These are phyloP conservation scores for Aspergillus proliferans DNA, from an alignment of 2,329 filamentous ascomycete species.

Conservation along the genomic window DNA sequence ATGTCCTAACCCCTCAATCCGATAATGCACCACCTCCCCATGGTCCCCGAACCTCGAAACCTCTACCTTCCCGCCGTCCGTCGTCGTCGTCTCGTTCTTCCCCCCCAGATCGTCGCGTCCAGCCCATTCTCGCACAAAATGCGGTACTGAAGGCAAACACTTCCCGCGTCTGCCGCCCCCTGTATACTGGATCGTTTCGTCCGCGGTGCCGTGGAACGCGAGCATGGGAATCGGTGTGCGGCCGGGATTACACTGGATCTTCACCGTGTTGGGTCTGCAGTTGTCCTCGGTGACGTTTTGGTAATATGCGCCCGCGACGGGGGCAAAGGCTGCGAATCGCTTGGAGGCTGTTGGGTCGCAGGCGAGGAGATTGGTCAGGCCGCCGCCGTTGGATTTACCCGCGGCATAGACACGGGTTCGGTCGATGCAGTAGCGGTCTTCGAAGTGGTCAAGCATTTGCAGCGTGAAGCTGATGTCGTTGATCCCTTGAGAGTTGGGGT, in stretches of 20 bases:
- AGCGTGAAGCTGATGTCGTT: slow-evolving; percentile 43
- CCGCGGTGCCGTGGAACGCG: slow-evolving; percentile 17
- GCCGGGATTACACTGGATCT: slow-evolving; percentile 21
- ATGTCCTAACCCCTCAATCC: slow-evolving; percentile 11
- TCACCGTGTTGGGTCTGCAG: slow-evolving; percentile 8
- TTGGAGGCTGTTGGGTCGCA: slow-evolving; percentile 39
- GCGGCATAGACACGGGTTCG: slow-evolving; percentile 39
- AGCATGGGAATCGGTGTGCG: slow-evolving; percentile 25
- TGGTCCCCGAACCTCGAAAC: slow-evolving; percentile 1
- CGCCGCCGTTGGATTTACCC: slow-evolving; percentile 53
- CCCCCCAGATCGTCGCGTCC: slow-evolving; percentile 17
- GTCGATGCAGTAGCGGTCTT: slow-evolving; percentile 42
- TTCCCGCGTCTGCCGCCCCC: slow-evolving; percentile 24
- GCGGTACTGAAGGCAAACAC: slow-evolving; percentile 15
- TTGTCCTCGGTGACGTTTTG: slow-evolving; percentile 12
- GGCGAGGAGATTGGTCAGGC: slow-evolving; percentile 43
- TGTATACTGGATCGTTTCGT: slow-evolving; percentile 33
- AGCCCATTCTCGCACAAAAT: slow-evolving; percentile 17
- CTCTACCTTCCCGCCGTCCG: slow-evolving; percentile 3
- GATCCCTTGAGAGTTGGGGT: slow-evolving; percentile 10
- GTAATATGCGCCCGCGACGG: slow-evolving; percentile 45
- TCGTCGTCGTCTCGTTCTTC: slow-evolving; percentile 3
- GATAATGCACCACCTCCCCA: slow-evolving; percentile 11
- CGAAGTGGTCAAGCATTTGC: slow-evolving; percentile 37
- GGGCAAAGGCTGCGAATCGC: slow-evolving; percentile 46